Evolutionary conservation across 129 eudicot species (phyloP).

Genomic region (Centaurea solstitialis): DNA sequence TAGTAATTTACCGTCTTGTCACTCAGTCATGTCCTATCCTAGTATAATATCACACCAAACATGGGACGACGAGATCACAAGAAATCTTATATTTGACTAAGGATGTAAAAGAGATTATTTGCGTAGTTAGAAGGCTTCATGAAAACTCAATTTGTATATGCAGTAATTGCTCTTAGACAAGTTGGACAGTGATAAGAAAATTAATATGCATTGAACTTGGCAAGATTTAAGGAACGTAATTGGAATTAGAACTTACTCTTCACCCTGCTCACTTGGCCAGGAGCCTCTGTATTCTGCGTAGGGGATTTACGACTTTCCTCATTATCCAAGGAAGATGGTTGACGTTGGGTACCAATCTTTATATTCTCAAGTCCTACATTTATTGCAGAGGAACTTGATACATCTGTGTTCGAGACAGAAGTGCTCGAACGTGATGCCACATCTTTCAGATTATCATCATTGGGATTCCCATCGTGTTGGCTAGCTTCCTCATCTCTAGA

Average conservation of each 20-base stretch:
- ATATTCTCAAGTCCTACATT: slow-evolving; percentile 40
- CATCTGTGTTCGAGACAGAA: no score
- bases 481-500: slow-evolving; percentile 38
- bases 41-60: no score
- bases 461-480: slow-evolving; percentile 20
- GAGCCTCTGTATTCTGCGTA: slow-evolving; percentile 41
- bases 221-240: neutral
- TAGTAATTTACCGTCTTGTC: no score
- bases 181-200: neutral
- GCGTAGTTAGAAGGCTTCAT: neutral
- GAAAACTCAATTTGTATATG: neutral
- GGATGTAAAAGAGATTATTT: neutral
- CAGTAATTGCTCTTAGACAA: neutral
- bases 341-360: slow-evolving; percentile 33
- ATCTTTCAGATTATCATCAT: slow-evolving; percentile 23
- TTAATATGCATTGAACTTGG: neutral
- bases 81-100: neutral
- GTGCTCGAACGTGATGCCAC: slow-evolving; percentile 11
- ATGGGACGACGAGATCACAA: neutral
- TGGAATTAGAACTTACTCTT: slow-evolving; percentile 30
- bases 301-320: slow-evolving; percentile 48
- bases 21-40: no score
- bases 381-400: slow-evolving; percentile 19
- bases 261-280: slow-evolving; percentile 54
- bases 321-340: slow-evolving; percentile 34